Percentiles rank a stretch among this genome's conserved stretches.
Conservation (phyloP, 805 yeast genomes). For the Candida awuae region DNA sequence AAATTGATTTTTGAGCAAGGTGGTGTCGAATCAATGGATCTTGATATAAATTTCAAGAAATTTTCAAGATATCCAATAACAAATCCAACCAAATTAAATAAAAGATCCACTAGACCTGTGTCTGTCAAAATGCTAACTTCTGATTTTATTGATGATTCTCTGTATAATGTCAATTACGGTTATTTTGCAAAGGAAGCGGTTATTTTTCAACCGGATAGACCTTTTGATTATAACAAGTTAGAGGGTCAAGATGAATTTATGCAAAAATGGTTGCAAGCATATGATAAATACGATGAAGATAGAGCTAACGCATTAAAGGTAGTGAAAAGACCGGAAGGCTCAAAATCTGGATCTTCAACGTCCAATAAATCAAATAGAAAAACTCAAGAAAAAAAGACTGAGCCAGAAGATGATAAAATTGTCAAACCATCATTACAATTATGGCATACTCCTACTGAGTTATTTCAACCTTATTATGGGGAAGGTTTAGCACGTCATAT, state of each 20-base stretch:
- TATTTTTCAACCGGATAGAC: conserved; percentile 59
- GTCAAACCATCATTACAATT: conserved; percentile 46
- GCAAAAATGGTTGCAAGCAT: conserved; percentile 57
- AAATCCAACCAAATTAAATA: conserved; percentile 29
- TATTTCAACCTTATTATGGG: conserved; percentile 78
- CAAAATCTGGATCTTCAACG: not conserved
- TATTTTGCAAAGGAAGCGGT: conserved; percentile 74
- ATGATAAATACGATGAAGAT: conserved; percentile 40
- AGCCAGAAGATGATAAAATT: conserved; percentile 7
- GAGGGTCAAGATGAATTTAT: conserved; percentile 63
- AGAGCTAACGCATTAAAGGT: conserved; percentile 17
- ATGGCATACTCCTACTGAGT: conserved; percentile 88
- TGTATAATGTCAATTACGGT: conserved; percentile 77
- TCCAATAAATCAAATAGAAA: not conserved
- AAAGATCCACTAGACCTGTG: conserved; percentile 42
- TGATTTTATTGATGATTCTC: conserved; percentile 78
- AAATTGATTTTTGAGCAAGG: conserved; percentile 27
- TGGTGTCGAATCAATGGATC: conserved; percentile 30
- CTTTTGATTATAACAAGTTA: conserved; percentile 54
- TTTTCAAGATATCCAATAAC: conserved; percentile 40
- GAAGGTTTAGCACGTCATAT: conserved; percentile 79
- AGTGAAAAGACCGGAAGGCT: conserved; percentile 8
- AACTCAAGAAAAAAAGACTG: not conserved
- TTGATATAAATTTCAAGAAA: conserved; percentile 24
- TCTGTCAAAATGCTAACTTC: conserved; percentile 62